Conservation (phyloP, 108 stramenopile genomes). For the Chaetoceros muelleri region DNA sequence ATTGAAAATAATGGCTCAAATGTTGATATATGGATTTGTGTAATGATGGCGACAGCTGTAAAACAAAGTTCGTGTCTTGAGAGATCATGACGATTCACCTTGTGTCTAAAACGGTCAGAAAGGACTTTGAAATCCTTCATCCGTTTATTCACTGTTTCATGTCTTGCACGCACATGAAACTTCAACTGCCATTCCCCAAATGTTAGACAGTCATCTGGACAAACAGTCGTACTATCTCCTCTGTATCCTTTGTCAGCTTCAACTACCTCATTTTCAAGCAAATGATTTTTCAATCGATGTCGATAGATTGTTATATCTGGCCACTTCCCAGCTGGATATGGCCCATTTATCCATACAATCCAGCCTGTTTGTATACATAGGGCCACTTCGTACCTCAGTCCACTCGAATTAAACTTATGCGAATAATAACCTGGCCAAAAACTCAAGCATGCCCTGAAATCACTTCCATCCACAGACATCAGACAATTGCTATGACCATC, state of each 20-base stretch:
- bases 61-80: not conserved
- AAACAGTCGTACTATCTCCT: conserved; percentile 10
- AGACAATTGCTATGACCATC: conserved; percentile 1
- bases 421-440: not conserved
- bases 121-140: not conserved
- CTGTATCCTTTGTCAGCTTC: conserved; percentile 7
- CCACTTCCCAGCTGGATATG: not conserved
- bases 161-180: too few relatives aligned
- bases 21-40: too few relatives aligned
- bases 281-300: not conserved
- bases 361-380: not conserved
- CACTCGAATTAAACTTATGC: conserved; percentile 7
- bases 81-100: conserved; percentile 4
- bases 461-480: conserved; percentile 7
- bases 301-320: conserved; percentile 2
- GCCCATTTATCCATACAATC: not conserved
- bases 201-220: not conserved
- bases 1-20: too few relatives aligned
- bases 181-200: conserved; percentile 1
- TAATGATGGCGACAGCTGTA: not conserved
- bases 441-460: conserved; percentile 3
- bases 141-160: too few relatives aligned
- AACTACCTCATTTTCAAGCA: conserved; percentile 1
- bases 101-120: not conserved
- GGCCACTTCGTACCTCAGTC: not conserved